phyloP scores from a whole-genome alignment of 164 flowering plant genomes.

The Kalanchoe fedtschenkoi region DNA sequence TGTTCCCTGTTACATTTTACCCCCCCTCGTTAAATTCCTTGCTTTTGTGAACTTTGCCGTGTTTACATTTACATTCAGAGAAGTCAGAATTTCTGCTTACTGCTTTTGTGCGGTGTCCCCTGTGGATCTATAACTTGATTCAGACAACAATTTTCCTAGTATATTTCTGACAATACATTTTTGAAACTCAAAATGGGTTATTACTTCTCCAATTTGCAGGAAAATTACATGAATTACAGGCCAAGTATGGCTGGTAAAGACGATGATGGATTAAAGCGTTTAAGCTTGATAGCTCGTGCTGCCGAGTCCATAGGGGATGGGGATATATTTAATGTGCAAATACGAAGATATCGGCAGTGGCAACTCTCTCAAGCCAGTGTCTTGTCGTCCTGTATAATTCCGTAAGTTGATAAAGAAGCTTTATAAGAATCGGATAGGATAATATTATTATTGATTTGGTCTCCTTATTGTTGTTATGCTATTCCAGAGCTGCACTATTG shows the following conservation, averaged over 20 bases:
- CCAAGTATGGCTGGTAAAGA: slow-evolving; percentile 71
- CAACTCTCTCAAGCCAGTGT: slow-evolving; percentile 69
- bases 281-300: slow-evolving; percentile 81
- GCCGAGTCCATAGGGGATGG: slow-evolving; percentile 95
- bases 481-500: slow-evolving; percentile 65
- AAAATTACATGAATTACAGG: slow-evolving; percentile 80
- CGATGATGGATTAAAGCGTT: slow-evolving; percentile 64
- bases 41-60: not conserved
- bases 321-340: slow-evolving; percentile 88
- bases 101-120: not conserved
- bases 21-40: not conserved
- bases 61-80: not conserved
- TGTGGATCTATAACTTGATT: not conserved
- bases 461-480: not conserved
- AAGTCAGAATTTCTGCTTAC: not conserved
- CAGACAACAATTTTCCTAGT: not conserved
- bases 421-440: not conserved
- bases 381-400: slow-evolving; percentile 68
- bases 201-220: slow-evolving; percentile 30
- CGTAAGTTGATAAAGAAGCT: slow-evolving; percentile 49
- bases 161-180: not conserved
- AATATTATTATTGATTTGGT: not conserved
- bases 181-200: not conserved
- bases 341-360: slow-evolving; percentile 89
- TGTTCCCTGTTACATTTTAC: too few species aligned